Evolutionary conservation across 257 asterid genomes (phyloP), one percentile per base, ranked within the genome.

Genomic region (Nicotiana tabacum): DNA sequence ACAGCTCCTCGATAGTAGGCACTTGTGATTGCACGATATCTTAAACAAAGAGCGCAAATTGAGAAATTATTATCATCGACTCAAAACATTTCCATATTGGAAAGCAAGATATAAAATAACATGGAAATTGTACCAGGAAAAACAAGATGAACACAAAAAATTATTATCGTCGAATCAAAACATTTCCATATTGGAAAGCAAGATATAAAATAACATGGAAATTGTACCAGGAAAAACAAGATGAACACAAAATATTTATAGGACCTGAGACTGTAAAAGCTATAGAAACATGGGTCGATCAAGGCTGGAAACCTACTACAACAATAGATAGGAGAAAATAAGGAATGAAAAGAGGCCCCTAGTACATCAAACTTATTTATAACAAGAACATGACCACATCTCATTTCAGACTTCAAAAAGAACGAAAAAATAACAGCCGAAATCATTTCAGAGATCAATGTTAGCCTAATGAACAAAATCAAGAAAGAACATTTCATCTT

Each of bases 21-120:
- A 76, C 80, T 76, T 7, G 80, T 76, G 80, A 76, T 76, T 76
- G 80, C 80, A 2, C 80, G 80, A 76, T 76, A 76, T 76, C 80
- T 76, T 51, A 48, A 76, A n/a, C 27, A 76, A 74, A 27, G 80
- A 76, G 43, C 29, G 27, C 15, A 67, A 27, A 15, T 27, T 6
- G 80, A 51, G 46, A 51, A 15, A 76, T 48, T 27, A 76, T 48
- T 27, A 51, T 21, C 21, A 21, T 21, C 58, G 24, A 70, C n/a
- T 12, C 13, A 0, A 2, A 70, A n/a, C 78, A 72, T 72, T 11
- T 21, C 6, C 37, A 21, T 21, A 72, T 18, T 39, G 60, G 60
- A 21, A 21, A 43, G 1, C 5, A 21, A 12, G 35, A 43, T 72
- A 43, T 4, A 12, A 2, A 21, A 55, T 72, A 33, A 46, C 21